Evolutionary conservation across 768 basidiomycete species (phyloP), one percentile per base, ranked within the genome.

Genomic region (Pleurotus giganteus): DNA sequence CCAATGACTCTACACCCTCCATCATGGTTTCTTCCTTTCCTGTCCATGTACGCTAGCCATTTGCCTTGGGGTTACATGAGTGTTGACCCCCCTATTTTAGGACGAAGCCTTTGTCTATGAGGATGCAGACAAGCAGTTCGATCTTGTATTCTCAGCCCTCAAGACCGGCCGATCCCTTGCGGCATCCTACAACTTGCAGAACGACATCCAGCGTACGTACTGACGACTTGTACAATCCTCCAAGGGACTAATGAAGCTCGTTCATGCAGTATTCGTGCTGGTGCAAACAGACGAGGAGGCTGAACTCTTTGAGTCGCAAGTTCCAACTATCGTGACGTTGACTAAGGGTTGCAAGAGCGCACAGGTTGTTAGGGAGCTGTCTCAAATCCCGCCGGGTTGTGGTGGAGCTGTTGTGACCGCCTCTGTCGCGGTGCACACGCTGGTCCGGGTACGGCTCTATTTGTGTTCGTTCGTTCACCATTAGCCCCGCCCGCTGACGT

Each of bases 11-110:
- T 7, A 91, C 88, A 8, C 83, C 86, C 5, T 93, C 93, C 0
- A 94, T 99, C 68, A 95, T 95, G 91, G 71, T 98, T 17, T 80
- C 94, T 0, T 72, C 80, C 27, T 98, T 85, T 80, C 97, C 97
- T 2, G 76, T 82, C 31, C 71, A 76, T 60, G 96, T 95, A 62
- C 62, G 92, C 79, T 17, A 23, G 29, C 4, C 42, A 19, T 17
- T 23, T 23, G 19, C 7, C 41, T 56, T 56, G 45, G 36, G 11
- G 32, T 32, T 49, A 3, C 12, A 2, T 21, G 29, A 39, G 23
- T 17, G 56, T n/a, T 41, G 24, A 31, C 17, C 49, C 4, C 8
- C 6, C 13, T 17, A 15, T 41, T n/a, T 47, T 59, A 91, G 90
- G 83, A 90, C 58, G 42, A 71, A 4, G 71, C 71, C 13, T 84